phyloP scores from a whole-genome alignment of 2,329 filamentous ascomycete species.

The Fusarium brachygibbosum region DNA sequence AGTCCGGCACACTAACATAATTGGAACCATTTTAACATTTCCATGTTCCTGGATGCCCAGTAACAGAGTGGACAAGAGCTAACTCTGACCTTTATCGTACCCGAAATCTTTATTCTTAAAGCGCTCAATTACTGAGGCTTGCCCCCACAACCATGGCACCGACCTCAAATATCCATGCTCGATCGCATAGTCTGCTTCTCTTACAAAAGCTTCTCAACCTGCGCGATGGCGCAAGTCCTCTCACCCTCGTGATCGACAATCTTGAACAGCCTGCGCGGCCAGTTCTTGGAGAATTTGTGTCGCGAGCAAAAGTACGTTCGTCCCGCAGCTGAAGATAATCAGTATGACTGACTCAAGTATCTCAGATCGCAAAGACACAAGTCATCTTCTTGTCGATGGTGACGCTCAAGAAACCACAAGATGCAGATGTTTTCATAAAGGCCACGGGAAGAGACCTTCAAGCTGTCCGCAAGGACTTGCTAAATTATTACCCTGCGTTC shows the following conservation, averaged over 20 bases:
- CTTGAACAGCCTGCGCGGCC: conserved; percentile 83
- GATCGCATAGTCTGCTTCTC: conserved; percentile 86
- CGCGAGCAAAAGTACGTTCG: conserved; percentile 74
- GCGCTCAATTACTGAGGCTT: background rate
- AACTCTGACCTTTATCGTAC: no score
- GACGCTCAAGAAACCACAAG: conserved; percentile 73
- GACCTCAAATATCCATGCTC: conserved; percentile 72
- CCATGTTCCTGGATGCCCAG: background rate
- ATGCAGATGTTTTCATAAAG: conserved; percentile 76
- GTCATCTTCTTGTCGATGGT: conserved; percentile 84
- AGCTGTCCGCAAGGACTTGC: conserved; percentile 71
- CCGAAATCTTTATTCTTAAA: background rate
- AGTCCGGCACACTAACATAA: conserved; percentile 8
- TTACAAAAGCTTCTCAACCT: conserved; percentile 85
- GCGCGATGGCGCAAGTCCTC: conserved; percentile 83
- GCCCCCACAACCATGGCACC: conserved; percentile 63
- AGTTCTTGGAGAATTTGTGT: conserved; percentile 79
- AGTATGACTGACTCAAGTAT: conserved; percentile 9
- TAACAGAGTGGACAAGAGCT: background rate
- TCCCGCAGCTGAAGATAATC: background rate
- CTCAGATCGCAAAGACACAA: conserved; percentile 73
- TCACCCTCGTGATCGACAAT: conserved; percentile 87
- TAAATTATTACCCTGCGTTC: conserved; percentile 61
- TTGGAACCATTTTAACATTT: conserved; percentile 7
- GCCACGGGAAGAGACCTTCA: conserved; percentile 71